phyloP scores from a whole-genome alignment of 768 basidiomycete species.

The Phallus indusiatus region DNA sequence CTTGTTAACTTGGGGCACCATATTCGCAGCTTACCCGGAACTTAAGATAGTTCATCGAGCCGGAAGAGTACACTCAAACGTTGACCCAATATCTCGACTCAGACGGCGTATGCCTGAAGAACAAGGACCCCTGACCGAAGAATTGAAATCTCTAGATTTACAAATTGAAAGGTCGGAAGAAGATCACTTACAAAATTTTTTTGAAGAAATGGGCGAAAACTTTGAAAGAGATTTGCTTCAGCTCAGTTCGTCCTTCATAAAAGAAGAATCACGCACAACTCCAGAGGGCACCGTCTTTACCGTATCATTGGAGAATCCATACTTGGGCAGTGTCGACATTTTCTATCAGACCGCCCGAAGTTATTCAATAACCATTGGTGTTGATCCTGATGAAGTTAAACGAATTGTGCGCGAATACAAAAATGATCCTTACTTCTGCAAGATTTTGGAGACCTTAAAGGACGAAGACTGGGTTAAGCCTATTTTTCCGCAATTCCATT shows the following conservation, averaged over 20 bases:
- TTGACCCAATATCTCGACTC: conserved; percentile 29
- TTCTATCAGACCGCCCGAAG: no score
- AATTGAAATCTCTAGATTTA: background rate
- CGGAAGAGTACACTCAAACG: conserved; percentile 30
- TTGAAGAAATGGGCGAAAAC: conserved; percentile 15
- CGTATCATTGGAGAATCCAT: no score
- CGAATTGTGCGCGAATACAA: background rate
- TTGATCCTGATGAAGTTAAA: background rate
- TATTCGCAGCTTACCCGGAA: conserved; percentile 27
- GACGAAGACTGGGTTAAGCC: conserved; percentile 3
- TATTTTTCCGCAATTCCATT: conserved; percentile 7
- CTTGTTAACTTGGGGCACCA: conserved; percentile 27
- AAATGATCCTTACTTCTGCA: background rate
- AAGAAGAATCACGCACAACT: no score
- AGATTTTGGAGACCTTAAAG: background rate
- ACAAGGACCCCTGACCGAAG: conserved; percentile 12
- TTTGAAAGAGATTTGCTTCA: conserved; percentile 21
- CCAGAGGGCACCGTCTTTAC: no score
- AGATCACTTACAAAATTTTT: conserved; percentile 21
- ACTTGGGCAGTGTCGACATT: no score
- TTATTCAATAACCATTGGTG: background rate
- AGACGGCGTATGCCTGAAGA: conserved; percentile 15
- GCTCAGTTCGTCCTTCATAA: no score
- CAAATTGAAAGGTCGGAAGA: background rate
- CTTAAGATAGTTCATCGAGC: conserved; percentile 30